Conservation (phyloP, 106 monocot species). For the Posidonia australis region DNA sequence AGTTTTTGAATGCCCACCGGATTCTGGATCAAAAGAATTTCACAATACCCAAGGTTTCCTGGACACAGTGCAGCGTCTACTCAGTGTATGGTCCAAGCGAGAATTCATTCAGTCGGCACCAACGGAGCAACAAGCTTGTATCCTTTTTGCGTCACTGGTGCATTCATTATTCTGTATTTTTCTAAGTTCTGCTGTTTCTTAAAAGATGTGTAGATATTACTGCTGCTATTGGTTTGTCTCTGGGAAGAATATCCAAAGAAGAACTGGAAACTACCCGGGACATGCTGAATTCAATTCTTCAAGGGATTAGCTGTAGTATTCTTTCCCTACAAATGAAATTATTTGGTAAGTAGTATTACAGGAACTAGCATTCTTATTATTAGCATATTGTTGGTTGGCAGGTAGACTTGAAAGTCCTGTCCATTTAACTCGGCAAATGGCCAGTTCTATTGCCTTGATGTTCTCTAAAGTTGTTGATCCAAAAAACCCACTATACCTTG, state of each 20-base stretch:
- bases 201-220: constrained; percentile 57
- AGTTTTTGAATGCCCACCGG: constrained; percentile 54
- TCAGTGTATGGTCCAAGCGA: constrained; percentile 61
- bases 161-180: constrained; percentile 3
- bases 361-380: not conserved
- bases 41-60: constrained; percentile 37
- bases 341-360: not conserved
- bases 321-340: constrained; percentile 1
- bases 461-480: constrained; percentile 95
- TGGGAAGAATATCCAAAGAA: constrained; percentile 72
- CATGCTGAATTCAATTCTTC: constrained; percentile 70
- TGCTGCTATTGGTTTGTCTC: constrained; percentile 73
- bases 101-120: constrained; percentile 79
- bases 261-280: constrained; percentile 74
- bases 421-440: constrained; percentile 80
- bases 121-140: constrained; percentile 98
- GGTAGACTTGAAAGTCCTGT: constrained; percentile 98
- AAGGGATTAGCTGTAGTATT: constrained; percentile 91
- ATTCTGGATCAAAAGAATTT: constrained; percentile 11
- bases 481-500: constrained; percentile 86
- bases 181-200: constrained; percentile 13
- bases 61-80: constrained; percentile 36
- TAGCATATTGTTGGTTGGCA: constrained; percentile 17
- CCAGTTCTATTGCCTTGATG: constrained; percentile 70
- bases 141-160: constrained; percentile 31